phyloP scores from a whole-genome alignment of 176 grass and related monocot species.

The Bothriochloa decipiens region DNA sequence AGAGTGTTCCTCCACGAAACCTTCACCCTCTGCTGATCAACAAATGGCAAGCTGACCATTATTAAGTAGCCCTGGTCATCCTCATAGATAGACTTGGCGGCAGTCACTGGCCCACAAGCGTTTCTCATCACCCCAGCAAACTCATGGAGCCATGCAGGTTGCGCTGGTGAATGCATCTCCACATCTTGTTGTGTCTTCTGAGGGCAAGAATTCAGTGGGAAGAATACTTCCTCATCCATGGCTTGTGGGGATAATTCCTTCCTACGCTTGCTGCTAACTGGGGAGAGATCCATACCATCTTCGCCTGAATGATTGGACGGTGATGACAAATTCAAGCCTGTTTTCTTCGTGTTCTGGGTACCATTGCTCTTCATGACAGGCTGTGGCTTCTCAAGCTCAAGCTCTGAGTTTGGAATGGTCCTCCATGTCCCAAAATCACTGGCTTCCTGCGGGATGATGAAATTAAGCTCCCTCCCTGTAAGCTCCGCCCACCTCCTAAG shows the following conservation, averaged over 20 bases:
- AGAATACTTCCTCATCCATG: slow-evolving; percentile 83
- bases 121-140: slow-evolving; percentile 91
- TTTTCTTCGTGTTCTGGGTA: slow-evolving; percentile 68
- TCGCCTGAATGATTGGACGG: slow-evolving; percentile 74
- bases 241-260: slow-evolving; percentile 66
- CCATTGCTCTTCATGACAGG: slow-evolving; percentile 48
- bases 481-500: slow-evolving; percentile 89
- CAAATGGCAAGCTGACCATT: slow-evolving; percentile 86
- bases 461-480: slow-evolving; percentile 88
- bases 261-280: slow-evolving; percentile 77
- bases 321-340: slow-evolving; percentile 79
- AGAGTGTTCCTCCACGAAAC: slow-evolving; percentile 92
- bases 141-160: slow-evolving; percentile 69
- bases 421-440: slow-evolving; percentile 96
- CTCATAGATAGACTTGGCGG: slow-evolving; percentile 92
- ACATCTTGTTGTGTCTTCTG: slow-evolving; percentile 55
- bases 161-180: slow-evolving; percentile 59
- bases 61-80: slow-evolving; percentile 85
- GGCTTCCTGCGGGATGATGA: slow-evolving; percentile 76
- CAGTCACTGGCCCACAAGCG: slow-evolving; percentile 71
- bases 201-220: slow-evolving; percentile 58
- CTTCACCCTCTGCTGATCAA: slow-evolving; percentile 90
- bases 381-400: slow-evolving; percentile 73
- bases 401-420: slow-evolving; percentile 74
- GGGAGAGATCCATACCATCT: slow-evolving; percentile 88